A percentile compares a stretch with the other conserved stretches of the same genome.
These are phyloP conservation scores for Cryptosporidium ryanae DNA, from an alignment of 169 alveolate species.

Conservation along the genomic window DNA sequence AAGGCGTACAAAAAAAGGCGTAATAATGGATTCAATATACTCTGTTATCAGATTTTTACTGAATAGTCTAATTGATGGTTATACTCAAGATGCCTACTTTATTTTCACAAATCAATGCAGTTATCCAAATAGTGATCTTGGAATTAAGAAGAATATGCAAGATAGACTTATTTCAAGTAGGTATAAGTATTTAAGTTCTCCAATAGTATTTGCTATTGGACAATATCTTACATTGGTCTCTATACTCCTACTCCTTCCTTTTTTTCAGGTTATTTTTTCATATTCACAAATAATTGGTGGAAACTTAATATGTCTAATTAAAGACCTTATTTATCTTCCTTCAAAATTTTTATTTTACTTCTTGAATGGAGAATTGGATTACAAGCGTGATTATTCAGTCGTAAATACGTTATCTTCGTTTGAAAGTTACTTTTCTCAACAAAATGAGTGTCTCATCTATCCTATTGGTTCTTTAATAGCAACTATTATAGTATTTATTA, in stretches of 20 bases:
- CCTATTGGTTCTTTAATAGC: background rate
- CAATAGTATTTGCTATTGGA: conserved; percentile 36
- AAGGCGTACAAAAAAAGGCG: conserved; percentile 88
- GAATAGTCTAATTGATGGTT: conserved; percentile 77
- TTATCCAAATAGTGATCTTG: conserved; percentile 62
- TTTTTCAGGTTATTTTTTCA: conserved; percentile 1
- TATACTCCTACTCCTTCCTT: conserved; percentile 25
- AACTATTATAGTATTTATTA: background rate
- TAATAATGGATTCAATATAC: conserved; percentile 85
- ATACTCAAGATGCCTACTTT: conserved; percentile 73
- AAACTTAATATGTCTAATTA: conserved; percentile 18
- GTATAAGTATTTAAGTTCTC: conserved; percentile 24
- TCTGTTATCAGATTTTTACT: conserved; percentile 73
- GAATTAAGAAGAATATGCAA: conserved; percentile 39
- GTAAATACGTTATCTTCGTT: background rate
- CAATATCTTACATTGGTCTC: conserved; percentile 24
- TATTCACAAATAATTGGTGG: conserved; percentile 18
- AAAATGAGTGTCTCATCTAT: conserved; percentile 22
- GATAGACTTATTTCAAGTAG: conserved; percentile 10
- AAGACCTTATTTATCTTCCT: conserved; percentile 13
- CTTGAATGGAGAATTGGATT: background rate
- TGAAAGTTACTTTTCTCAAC: background rate
- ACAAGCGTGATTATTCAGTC: background rate
- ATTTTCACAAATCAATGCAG: conserved; percentile 66
- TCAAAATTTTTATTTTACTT: conserved; percentile 18